Conservation (phyloP, 2,329 filamentous ascomycete species). For the Cladorrhinum sp. region DNA sequence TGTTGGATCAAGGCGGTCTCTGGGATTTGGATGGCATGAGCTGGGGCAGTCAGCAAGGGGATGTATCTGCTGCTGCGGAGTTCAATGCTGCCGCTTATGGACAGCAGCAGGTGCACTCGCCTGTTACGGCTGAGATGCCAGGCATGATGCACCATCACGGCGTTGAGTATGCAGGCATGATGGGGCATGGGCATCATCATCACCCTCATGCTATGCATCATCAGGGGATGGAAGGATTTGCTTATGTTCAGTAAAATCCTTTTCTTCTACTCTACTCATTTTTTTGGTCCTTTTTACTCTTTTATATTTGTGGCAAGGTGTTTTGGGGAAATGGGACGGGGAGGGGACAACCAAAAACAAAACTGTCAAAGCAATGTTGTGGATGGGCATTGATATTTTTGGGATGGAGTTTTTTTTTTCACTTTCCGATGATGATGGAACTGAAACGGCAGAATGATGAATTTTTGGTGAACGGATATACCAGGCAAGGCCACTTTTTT, state of each 20-base stretch:
- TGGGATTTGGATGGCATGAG: conserved; percentile 58
- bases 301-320: too few species aligned
- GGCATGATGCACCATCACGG: conserved; percentile 33
- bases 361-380: background rate
- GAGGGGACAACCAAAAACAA: background rate
- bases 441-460: background rate
- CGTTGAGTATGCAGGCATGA: conserved; percentile 39
- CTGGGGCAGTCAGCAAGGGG: conserved; percentile 37
- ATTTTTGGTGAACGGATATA: background rate
- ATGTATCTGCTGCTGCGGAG: conserved; percentile 19
- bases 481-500: background rate
- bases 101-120: background rate
- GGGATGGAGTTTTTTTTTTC: background rate
- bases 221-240: conserved; percentile 39
- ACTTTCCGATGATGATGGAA: background rate
- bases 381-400: background rate
- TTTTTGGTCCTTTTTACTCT: background rate
- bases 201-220: conserved; percentile 21
- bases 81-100: conserved; percentile 18
- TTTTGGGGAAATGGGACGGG: background rate
- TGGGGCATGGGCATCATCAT: conserved; percentile 33
- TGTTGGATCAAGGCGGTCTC: conserved; percentile 52
- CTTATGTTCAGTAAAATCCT: conserved; percentile 40
- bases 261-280: background rate
- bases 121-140: conserved; percentile 24